Conservation (phyloP, 176 grass and related monocot genomes). For the Avena insularis region DNA sequence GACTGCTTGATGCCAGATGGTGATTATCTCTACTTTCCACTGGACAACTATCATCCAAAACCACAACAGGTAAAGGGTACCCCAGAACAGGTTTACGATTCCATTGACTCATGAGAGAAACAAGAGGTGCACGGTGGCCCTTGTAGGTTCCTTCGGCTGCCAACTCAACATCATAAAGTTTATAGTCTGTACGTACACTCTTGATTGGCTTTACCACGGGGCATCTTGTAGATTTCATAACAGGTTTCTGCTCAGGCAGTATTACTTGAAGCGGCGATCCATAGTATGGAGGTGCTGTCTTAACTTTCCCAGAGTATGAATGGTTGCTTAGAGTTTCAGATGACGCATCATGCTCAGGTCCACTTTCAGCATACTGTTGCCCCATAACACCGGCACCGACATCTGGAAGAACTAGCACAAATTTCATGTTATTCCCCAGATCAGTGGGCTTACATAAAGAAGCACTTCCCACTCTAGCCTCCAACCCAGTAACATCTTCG, state of each 20-base stretch:
- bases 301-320: conserved; percentile 53
- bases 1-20: conserved; percentile 48
- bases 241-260: conserved; percentile 47
- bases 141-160: conserved; percentile 77
- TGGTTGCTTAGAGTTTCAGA: conserved; percentile 57
- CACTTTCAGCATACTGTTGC: conserved; percentile 27
- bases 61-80: conserved; percentile 68
- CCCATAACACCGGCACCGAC: conserved; percentile 1
- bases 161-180: conserved; percentile 81
- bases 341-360: conserved; percentile 49
- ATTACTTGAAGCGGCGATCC: conserved; percentile 46
- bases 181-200: conserved; percentile 48
- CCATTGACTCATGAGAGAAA: conserved; percentile 96
- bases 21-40: conserved; percentile 45
- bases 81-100: conserved; percentile 89
- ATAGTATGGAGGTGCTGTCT: conserved; percentile 37
- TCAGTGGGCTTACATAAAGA: conserved; percentile 47
- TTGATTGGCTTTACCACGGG: conserved; percentile 62
- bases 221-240: conserved; percentile 40
- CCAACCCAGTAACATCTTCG: conserved; percentile 35
- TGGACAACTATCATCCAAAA: conserved; percentile 63
- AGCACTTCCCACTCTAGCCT: conserved; percentile 25
- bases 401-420: conserved; percentile 29
- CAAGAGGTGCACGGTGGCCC: conserved; percentile 70
- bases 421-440: conserved; percentile 35